Evolutionary conservation across 768 basidiomycete genomes (phyloP), one percentile per base, ranked within the genome.

Genomic region (Auriculariales sp.): DNA sequence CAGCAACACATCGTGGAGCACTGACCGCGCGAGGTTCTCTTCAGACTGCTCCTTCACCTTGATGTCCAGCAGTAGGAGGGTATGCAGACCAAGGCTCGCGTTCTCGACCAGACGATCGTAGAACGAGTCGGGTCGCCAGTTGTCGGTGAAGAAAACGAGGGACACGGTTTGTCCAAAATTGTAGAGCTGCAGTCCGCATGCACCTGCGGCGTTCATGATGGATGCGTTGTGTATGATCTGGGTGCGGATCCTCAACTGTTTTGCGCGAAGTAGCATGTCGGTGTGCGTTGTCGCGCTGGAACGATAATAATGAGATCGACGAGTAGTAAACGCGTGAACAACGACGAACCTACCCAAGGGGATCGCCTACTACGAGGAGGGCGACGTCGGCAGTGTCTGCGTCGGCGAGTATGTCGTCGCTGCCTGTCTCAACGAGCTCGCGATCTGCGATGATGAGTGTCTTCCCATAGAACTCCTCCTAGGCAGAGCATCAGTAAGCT

Each of bases 21-120:
- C 70, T 51, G 53, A 91, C 94, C 90, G 77, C 1, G 90, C 91
- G 50, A 98, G 67, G 65, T 98, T 97, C 66, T 94, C 92, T 59
- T 95, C 93, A 60, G 79, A 94, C 68, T 97, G 92, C 63, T 98
- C 95, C 63, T 94, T 89, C 49, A 99, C 93, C 58, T 99, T 98
- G 66, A 99, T 99, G 59, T 99, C 95, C 25, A 98, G 69, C 55
- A 99, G 66, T 2, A 97, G 73, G n/a, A 97, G 77, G 2, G 95
- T 97, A 59, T 99, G 95, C 66, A 94, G 74, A 0, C 94, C 95
- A 4, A 95, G 70, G 55, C 77, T 73, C 27, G 71, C 70, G 58
- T 99, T 99, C 68, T 99, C 91, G 60, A 83, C 81, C 56, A 99
- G 74, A 19, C 90, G 77, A 54, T 89, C 91, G 62, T 97, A 93